Conservation (phyloP, 1,284 basidiomycete genomes). For the Ceratobasidium sp. region DNA sequence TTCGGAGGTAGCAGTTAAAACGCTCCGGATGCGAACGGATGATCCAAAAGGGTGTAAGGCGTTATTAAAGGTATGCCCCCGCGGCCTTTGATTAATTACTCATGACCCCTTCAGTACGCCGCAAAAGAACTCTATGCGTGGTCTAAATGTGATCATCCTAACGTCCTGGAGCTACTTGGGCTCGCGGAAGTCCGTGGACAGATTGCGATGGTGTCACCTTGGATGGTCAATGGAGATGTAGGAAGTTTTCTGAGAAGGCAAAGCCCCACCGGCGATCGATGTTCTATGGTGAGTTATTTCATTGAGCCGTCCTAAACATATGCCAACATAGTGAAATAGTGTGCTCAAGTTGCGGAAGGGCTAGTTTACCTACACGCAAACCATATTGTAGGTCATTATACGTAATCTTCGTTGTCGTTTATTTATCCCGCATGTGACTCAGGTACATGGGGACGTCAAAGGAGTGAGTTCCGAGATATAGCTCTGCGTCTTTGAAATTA, state of each 20-base stretch:
- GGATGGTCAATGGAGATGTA: background rate
- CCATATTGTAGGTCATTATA: background rate
- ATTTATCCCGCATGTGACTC: background rate
- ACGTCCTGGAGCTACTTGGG: background rate
- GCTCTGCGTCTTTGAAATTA: too few species aligned
- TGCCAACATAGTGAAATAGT: background rate
- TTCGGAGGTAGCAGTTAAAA: background rate
- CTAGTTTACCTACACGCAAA: background rate
- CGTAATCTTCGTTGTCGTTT: background rate
- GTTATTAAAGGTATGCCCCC: background rate
- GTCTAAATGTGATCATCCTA: conserved; percentile 3
- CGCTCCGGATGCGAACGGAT: background rate
- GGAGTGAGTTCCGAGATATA: background rate
- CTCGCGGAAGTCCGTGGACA: background rate
- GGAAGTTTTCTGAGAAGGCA: background rate
- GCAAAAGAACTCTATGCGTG: background rate
- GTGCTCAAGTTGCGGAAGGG: background rate
- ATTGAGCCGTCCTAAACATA: too few species aligned
- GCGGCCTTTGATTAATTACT: background rate
- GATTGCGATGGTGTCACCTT: background rate
- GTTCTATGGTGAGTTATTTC: background rate
- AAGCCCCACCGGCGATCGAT: background rate
- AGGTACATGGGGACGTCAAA: conserved; percentile 20
- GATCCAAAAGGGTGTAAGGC: background rate
- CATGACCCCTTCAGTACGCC: background rate